Conservation (phyloP, 2,329 filamentous ascomycete genomes). For the Raffaelea deltoideospora region DNA sequence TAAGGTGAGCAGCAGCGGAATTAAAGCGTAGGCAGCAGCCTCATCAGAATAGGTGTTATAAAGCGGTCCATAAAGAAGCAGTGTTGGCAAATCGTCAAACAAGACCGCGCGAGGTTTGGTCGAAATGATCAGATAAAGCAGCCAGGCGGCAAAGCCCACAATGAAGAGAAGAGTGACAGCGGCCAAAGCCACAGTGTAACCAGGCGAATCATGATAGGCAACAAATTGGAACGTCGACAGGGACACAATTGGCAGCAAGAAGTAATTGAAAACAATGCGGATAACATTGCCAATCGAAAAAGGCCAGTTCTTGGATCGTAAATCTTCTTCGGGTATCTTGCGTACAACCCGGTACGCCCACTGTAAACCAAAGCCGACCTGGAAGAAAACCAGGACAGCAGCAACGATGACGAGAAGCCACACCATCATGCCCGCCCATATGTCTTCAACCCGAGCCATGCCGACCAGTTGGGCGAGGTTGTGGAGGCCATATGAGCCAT, state of each 20-base stretch:
- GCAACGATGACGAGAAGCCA: constrained; percentile 72
- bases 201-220: constrained; percentile 50
- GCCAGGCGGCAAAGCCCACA: constrained; percentile 60
- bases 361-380: constrained; percentile 60
- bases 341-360: constrained; percentile 62
- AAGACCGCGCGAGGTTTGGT: constrained; percentile 74
- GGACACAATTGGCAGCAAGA: constrained; percentile 73
- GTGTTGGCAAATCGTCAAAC: constrained; percentile 83
- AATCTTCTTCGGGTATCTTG: constrained; percentile 65
- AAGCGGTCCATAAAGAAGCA: constrained; percentile 78
- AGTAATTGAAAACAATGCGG: constrained; percentile 83
- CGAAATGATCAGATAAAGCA: constrained; percentile 64
- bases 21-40: constrained; percentile 75
- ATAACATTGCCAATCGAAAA: constrained; percentile 70
- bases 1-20: constrained; percentile 73
- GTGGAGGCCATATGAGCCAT: constrained; percentile 67
- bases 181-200: constrained; percentile 58
- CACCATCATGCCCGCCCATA: constrained; percentile 89
- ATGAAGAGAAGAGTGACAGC: constrained; percentile 60
- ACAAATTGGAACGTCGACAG: constrained; percentile 87
- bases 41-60: constrained; percentile 98
- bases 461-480: constrained; percentile 68
- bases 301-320: constrained; percentile 80
- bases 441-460: constrained; percentile 58
- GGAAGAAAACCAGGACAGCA: constrained; percentile 51